A percentile compares a stretch with the other conserved stretches of the same genome.
Evolutionary conservation across 2,329 filamentous ascomycete species (phyloP).

Genomic region (Calonectria naviculata): DNA sequence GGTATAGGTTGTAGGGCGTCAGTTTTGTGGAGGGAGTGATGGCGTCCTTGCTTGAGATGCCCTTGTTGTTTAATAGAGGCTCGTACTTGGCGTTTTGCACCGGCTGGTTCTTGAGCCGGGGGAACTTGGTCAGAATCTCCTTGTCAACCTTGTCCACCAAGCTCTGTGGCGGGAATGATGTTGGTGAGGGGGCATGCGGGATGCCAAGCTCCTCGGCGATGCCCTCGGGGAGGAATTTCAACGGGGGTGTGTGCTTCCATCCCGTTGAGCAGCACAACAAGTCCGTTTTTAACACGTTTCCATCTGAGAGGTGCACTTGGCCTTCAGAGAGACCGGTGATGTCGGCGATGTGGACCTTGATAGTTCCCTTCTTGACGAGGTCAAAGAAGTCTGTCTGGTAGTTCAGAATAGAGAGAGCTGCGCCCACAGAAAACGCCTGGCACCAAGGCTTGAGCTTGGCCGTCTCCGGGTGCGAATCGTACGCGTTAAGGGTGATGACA

Average conservation of each 20-base stretch:
- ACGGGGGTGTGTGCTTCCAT: conserved; percentile 64
- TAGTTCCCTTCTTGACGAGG: conserved; percentile 61
- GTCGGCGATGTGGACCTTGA: conserved; percentile 58
- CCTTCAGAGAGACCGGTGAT: conserved; percentile 53
- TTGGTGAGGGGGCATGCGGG: conserved; percentile 50
- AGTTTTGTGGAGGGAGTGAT: conserved; percentile 34
- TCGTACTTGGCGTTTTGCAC: conserved; percentile 57
- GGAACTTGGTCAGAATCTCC: conserved; percentile 65
- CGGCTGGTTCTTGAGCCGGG: conserved; percentile 63
- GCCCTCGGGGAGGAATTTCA: conserved; percentile 63
- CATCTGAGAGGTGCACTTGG: conserved; percentile 63
- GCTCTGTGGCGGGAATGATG: conserved; percentile 34
- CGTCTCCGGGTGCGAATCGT: conserved; percentile 53
- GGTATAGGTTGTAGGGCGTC: conserved; percentile 54
- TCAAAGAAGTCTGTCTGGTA: conserved; percentile 63
- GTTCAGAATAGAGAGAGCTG: conserved; percentile 64
- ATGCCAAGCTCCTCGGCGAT: conserved; percentile 61
- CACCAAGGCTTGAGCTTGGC: conserved; percentile 55
- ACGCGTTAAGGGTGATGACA: conserved; percentile 57
- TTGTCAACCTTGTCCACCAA: conserved; percentile 58
- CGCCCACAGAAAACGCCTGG: conserved; percentile 58
- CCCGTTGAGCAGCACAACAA: conserved; percentile 67
- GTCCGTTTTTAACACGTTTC: conserved; percentile 59
- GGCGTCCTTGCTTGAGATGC: conserved; percentile 46
- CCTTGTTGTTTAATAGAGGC: conserved; percentile 53